Percentiles rank a stretch among this genome's conserved stretches.
Evolutionary conservation across 768 basidiomycete genomes (phyloP).

Genomic region (Artomyces pyxidatus): DNA sequence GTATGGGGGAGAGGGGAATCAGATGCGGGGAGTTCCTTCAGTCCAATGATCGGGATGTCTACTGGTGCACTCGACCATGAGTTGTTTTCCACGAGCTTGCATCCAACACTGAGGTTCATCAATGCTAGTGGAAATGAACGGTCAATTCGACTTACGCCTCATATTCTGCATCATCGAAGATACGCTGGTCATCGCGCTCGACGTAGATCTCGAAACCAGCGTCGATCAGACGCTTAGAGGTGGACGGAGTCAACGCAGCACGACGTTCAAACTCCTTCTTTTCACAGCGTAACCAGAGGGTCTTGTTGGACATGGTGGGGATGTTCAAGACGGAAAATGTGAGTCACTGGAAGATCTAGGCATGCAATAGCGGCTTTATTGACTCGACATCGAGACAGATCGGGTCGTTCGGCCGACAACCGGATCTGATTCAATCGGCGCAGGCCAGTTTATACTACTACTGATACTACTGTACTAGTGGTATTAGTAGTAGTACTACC

Average conservation of each 20-base stretch:
- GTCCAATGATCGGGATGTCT: constrained; percentile 76
- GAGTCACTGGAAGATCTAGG: background rate
- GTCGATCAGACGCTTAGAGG: constrained; percentile 80
- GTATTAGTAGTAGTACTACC: too few relatives aligned
- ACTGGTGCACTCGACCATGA: constrained; percentile 80
- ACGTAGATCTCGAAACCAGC: constrained; percentile 87
- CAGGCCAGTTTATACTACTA: too few relatives aligned
- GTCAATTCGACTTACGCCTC: constrained; percentile 58
- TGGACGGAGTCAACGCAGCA: constrained; percentile 87
- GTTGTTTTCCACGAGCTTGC: constrained; percentile 79
- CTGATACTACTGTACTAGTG: too few relatives aligned
- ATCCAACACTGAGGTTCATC: constrained; percentile 62
- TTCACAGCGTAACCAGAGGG: constrained; percentile 95
- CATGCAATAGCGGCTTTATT: background rate
- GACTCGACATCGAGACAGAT: background rate
- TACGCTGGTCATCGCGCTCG: constrained; percentile 89
- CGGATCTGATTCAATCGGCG: too few relatives aligned
- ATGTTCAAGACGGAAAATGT: background rate
- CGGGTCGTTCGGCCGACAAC: background rate
- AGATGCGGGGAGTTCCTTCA: constrained; percentile 91
- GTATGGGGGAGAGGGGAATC: constrained; percentile 81
- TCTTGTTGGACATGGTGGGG: constrained; percentile 36
- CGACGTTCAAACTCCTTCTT: constrained; percentile 93
- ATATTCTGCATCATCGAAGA: constrained; percentile 90
- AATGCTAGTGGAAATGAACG: constrained; percentile 1